Conservation (phyloP, 176 grass and related monocot genomes). For the Cocos nucifera region DNA sequence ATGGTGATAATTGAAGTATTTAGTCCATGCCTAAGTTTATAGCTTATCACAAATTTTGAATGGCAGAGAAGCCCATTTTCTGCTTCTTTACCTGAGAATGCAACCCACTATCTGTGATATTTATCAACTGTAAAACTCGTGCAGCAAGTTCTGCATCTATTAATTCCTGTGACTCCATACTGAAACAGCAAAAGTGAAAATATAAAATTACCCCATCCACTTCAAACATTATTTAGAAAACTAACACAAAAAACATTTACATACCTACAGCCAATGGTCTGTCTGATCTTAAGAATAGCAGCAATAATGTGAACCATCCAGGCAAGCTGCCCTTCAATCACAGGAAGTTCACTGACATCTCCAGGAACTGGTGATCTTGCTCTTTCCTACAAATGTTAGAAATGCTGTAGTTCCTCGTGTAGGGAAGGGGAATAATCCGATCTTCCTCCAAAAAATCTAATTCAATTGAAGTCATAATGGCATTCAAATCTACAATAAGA, state of each 20-base stretch:
- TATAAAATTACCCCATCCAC: conserved; percentile 6
- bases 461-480: too few species aligned
- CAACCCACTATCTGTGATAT: conserved; percentile 63
- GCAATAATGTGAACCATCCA: conserved; percentile 98
- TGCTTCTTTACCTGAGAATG: conserved; percentile 60
- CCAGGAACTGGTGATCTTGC: conserved; percentile 67
- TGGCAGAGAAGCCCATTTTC: conserved; percentile 12
- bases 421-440: not conserved
- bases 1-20: too few species aligned
- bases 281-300: conserved; percentile 88
- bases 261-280: conserved; percentile 71
- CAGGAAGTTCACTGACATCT: conserved; percentile 58
- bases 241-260: conserved; percentile 12
- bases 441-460: too few species aligned
- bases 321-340: conserved; percentile 94
- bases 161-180: conserved; percentile 84
- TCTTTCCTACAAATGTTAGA: conserved; percentile 52
- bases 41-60: too few species aligned
- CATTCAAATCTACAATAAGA: not conserved
- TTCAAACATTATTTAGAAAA: conserved; percentile 20
- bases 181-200: conserved; percentile 32
- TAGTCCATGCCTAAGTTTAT: too few species aligned
- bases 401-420: too few species aligned
- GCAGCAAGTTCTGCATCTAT: conserved; percentile 96
- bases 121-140: conserved; percentile 90